phyloP scores from a whole-genome alignment of 1,284 basidiomycete genomes.

The Ganoderma meredithae region DNA sequence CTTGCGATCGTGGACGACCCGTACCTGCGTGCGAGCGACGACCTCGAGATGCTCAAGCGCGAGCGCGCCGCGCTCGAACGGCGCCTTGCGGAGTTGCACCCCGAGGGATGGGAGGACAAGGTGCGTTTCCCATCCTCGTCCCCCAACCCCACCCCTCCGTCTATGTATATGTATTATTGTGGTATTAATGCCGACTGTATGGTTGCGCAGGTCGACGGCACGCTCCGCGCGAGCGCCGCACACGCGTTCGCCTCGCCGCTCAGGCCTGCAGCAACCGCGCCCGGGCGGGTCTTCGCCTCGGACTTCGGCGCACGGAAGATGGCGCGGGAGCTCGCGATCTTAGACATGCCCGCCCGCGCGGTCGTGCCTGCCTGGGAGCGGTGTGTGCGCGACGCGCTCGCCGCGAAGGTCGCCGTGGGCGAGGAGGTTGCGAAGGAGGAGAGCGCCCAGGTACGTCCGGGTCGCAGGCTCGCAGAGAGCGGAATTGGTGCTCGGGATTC shows the following conservation, averaged over 20 bases:
- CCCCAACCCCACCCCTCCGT: background rate
- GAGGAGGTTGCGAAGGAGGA: conserved; percentile 57
- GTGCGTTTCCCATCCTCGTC: conserved; percentile 35
- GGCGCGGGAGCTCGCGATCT: conserved; percentile 51
- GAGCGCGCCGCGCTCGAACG: conserved; percentile 55
- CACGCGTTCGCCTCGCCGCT: conserved; percentile 46
- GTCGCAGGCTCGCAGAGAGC: no score
- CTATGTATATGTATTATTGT: no score
- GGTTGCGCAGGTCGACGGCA: conserved; percentile 47
- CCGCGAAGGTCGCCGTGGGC: conserved; percentile 53
- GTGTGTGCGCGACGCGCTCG: conserved; percentile 51
- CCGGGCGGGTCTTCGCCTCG: conserved; percentile 44
- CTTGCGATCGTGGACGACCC: conserved; percentile 63
- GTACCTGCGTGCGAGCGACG: conserved; percentile 58
- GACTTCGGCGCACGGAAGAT: conserved; percentile 56
- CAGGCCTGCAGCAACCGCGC: conserved; percentile 31
- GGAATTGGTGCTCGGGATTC: background rate
- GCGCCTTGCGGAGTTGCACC: conserved; percentile 44
- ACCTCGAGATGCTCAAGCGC: conserved; percentile 58
- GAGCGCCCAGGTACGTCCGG: conserved; percentile 50
- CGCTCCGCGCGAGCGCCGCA: conserved; percentile 41
- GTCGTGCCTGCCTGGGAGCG: conserved; percentile 53
- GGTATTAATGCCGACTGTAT: background rate
- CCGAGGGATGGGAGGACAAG: conserved; percentile 49
- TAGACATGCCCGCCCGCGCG: conserved; percentile 50